These are phyloP conservation scores for Fereydounia khargensis DNA, from an alignment of 1,284 basidiomycete species.

Conservation along the genomic window DNA sequence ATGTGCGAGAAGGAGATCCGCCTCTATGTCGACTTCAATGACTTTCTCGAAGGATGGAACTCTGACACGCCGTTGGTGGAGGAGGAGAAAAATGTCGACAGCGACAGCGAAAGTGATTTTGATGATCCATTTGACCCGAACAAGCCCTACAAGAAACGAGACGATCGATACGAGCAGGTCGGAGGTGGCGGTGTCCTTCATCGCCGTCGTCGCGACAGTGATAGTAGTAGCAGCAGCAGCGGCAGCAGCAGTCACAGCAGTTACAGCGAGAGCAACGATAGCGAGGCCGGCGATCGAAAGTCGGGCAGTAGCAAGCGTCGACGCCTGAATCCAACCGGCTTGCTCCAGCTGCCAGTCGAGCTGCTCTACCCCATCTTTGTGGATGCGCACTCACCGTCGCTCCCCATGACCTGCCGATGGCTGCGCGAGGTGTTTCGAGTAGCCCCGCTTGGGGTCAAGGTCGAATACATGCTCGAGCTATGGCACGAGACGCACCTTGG, in stretches of 20 bases:
- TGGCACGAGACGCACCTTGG: slow-evolving; percentile 11
- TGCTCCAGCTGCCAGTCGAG: slow-evolving; percentile 20
- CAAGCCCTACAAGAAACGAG: slow-evolving; percentile 5
- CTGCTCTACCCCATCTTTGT: slow-evolving; percentile 16
- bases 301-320: slow-evolving; percentile 1
- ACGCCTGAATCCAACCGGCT: too few relatives aligned
- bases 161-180: slow-evolving; percentile 11
- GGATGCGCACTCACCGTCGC: slow-evolving; percentile 4
- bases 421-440: slow-evolving; percentile 7
- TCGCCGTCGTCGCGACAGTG: too few relatives aligned
- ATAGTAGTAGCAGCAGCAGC: too few relatives aligned
- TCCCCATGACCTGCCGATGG: slow-evolving; percentile 8
- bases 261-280: not conserved
- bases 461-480: slow-evolving; percentile 8
- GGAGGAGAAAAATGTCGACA: not conserved
- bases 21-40: slow-evolving; percentile 2
- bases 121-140: slow-evolving; percentile 11
- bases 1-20: slow-evolving; percentile 6
- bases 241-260: too few relatives aligned
- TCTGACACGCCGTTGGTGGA: not conserved
- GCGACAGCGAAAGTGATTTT: not conserved
- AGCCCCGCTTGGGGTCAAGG: slow-evolving; percentile 3
- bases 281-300: not conserved
- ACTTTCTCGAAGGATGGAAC: not conserved
- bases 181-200: slow-evolving; percentile 7